These are phyloP conservation scores for Eucalyptus shirleyi DNA, from an alignment of 345 rosid genomes.

Conservation along the genomic window DNA sequence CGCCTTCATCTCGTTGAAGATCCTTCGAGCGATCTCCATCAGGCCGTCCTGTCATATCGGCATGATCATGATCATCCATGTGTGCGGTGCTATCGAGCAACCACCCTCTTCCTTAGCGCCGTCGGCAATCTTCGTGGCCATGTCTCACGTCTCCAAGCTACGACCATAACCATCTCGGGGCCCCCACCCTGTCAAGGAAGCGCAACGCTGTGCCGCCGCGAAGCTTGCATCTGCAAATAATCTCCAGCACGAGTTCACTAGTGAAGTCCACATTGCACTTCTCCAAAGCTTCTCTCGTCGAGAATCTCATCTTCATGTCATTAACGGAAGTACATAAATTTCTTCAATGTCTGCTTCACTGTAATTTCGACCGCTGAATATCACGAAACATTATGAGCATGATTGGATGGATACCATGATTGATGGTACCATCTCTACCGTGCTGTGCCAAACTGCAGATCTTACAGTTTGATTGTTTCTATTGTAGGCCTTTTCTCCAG, in stretches of 20 bases:
- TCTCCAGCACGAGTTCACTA: slow-evolving; percentile 45
- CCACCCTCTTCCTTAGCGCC: slow-evolving; percentile 49
- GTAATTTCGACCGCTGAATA: neutral
- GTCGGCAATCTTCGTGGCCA: slow-evolving; percentile 65
- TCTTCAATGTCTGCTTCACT: slow-evolving; percentile 28
- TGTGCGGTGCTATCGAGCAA: slow-evolving; percentile 37
- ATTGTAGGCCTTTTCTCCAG: neutral
- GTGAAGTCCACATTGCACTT: slow-evolving; percentile 31
- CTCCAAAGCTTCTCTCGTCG: slow-evolving; percentile 34
- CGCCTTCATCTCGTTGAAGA: slow-evolving; percentile 60
- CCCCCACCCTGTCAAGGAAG: slow-evolving; percentile 63
- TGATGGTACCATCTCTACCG: neutral
- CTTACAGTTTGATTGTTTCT: neutral
- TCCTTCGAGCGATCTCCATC: slow-evolving; percentile 44
- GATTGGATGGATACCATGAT: neutral
- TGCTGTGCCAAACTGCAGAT: neutral
- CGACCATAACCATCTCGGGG: slow-evolving; percentile 37
- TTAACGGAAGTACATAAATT: slow-evolving; percentile 24
- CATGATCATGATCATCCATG: slow-evolving; percentile 85
- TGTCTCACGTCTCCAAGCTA: slow-evolving; percentile 56
- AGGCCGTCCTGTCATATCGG: slow-evolving; percentile 68
- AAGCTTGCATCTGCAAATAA: slow-evolving; percentile 21
- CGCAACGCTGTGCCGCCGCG: slow-evolving; percentile 31
- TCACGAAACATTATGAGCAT: neutral
- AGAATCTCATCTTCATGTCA: slow-evolving; percentile 14